Base-by-base conservation (phyloP, 306 rosid genomes). In the Trifolium dubium region DNA sequence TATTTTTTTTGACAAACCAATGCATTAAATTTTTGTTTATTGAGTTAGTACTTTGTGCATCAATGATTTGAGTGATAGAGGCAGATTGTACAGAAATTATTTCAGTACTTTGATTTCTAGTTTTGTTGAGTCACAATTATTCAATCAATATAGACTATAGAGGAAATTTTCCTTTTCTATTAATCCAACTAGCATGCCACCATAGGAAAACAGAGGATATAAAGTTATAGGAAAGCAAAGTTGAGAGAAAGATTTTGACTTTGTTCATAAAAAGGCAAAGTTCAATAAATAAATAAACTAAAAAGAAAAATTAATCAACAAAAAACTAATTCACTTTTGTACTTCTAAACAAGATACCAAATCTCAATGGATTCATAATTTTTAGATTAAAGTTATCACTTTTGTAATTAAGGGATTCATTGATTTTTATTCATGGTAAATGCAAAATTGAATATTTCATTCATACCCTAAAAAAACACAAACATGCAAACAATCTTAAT, bases 401-500 rank as follows among this genome's bases (percentile, higher is more conserved):
- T 55, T 53, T n/a, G 14, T 53, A 23, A 23, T 23, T 23, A 60
- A 64, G 60, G 30, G 11, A 64, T 30, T 43, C 59, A 81, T 59
- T 77, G 72, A 11, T 47, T 74, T 37, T 74, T 39, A 6, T 76
- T 73, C 60, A 69, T 69, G 54, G 47, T 76, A 59, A 29, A 77
- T 49, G 4, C 55, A 49, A 34, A 71, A 56, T 56, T 54, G 41
- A 62, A 72, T 77, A 19, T 63, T 23, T 23, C 15, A 44, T 44
- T 12, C 64, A 49, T 47, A 34, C 65, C 70, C 73, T 31, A 31
- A 47, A 72, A 63, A 47, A 39, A 64, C 72, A 71, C 37, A 44
- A 31, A 61, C 75, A 39, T 71, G 19, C 78, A 81, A 10, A 54
- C 66, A 67, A 74, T 49, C 69, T 64, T 44, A 73, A 78, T 50